phyloP scores from a whole-genome alignment of 805 yeast species.

The Schizosaccharomyces lindneri region DNA sequence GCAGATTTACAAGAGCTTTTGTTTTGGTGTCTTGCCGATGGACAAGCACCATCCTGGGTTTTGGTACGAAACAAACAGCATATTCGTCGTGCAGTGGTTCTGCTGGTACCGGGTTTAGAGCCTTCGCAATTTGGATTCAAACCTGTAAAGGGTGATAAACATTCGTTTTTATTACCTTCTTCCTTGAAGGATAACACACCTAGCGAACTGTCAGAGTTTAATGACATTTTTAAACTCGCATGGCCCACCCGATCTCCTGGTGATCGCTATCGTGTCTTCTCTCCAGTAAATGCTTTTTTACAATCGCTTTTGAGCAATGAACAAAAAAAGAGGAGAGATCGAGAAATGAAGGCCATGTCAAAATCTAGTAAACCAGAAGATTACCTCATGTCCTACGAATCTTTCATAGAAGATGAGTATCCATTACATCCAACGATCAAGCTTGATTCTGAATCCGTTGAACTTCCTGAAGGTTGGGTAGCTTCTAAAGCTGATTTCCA shows the following conservation, averaged over 20 bases:
- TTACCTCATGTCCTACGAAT: constrained; percentile 25
- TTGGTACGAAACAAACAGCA: constrained; percentile 18
- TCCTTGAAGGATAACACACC: constrained; percentile 4
- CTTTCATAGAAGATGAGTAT: constrained; percentile 25
- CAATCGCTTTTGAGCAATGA: constrained; percentile 31
- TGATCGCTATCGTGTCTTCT: constrained; percentile 27
- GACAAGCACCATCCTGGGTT: constrained; percentile 25
- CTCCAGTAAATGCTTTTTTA: constrained; percentile 29
- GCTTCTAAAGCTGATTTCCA: constrained; percentile 7
- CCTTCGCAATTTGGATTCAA: constrained; percentile 20
- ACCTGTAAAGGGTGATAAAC: constrained; percentile 6
- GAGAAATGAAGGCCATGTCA: not conserved
- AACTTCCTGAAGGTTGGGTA: constrained; percentile 20
- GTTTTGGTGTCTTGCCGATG: constrained; percentile 19
- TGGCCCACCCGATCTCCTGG: constrained; percentile 45
- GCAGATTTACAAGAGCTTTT: constrained; percentile 25
- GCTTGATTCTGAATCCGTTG: constrained; percentile 19
- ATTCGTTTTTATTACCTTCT: not conserved
- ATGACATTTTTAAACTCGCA: constrained; percentile 18
- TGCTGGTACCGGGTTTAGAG: constrained; percentile 43
- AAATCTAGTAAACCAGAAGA: constrained; percentile 17
- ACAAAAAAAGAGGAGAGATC: constrained; percentile 20
- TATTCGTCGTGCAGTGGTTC: constrained; percentile 29
- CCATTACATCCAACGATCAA: constrained; percentile 30
- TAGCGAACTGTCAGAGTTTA: constrained; percentile 15